Evolutionary conservation across 179 eudicot genomes (phyloP), one percentile per base, ranked within the genome.

Genomic region (Gypsophila paniculata): DNA sequence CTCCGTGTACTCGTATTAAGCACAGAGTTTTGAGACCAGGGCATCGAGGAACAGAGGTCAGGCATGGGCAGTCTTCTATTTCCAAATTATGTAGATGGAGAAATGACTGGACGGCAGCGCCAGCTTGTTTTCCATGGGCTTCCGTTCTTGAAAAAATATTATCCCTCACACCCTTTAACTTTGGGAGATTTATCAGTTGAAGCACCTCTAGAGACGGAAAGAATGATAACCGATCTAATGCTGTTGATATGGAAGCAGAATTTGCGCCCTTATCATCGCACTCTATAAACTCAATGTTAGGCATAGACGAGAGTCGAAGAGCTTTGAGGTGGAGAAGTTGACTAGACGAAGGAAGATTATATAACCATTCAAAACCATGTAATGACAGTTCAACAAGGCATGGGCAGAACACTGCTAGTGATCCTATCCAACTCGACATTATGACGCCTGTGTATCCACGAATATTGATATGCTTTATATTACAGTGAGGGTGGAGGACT

Each of bases 81-180:
- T 0, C 4, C 25, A 75, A 61, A 1, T 2, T 6, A 51, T 12
- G 44, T 2, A 75, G 77, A 44, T 2, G 25, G n/a, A 69, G 57
- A 60, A 77, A 77, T 10, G 22, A 34, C 2, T 57, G 66, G 17
- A 46, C 54, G 8, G 9, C 34, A 29, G n/a, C n/a, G n/a, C n/a
- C n/a, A n/a, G 34, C 34, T 29, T 1, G 34, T 29, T 29, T 4
- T 29, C 34, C 4, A 29, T 29, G 34, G 34, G 34, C 11, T 42
- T 42, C 46, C 11, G 46, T 42, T 42, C 23, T 42, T 6, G 46
- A 42, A 42, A 42, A 6, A 42, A 21, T 8, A 18, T 64, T 39
- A 21, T 25, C 64, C 63, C 76, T 52, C 63, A 69, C 51, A 22
- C 76, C 63, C 44, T 73, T 73, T 18, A 73, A 73, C 18, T 53